Evolutionary conservation across 2,329 filamentous ascomycete genomes (phyloP).

Genomic region (Conoideocrella luteorostrata): DNA sequence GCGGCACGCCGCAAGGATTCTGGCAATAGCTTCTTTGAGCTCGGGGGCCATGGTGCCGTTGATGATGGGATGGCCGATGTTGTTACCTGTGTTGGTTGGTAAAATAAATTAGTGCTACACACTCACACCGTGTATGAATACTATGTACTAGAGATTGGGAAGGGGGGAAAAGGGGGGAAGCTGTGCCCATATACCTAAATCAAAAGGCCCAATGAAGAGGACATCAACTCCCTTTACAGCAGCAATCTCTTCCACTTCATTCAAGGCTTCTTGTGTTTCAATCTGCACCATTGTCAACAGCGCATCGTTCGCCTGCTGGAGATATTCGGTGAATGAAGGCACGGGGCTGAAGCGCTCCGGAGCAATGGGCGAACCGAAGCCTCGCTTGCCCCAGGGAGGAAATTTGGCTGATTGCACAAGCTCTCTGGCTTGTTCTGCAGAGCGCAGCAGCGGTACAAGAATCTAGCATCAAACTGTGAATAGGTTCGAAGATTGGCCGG

Average conservation of each 20-base stretch:
- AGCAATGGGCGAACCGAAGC: constrained; percentile 44
- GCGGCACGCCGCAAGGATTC: constrained; percentile 49
- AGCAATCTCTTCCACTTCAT: constrained; percentile 55
- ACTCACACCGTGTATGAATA: too few relatives aligned
- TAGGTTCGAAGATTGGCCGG: too few relatives aligned
- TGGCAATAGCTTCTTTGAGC: constrained; percentile 52
- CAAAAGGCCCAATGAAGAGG: constrained; percentile 60
- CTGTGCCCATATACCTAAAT: constrained; percentile 51
- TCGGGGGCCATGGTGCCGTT: constrained; percentile 52
- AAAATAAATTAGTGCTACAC: background rate
- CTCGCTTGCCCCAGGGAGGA: constrained; percentile 41
- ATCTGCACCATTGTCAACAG: constrained; percentile 63
- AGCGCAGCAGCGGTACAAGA: constrained; percentile 39
- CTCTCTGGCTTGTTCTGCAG: constrained; percentile 36
- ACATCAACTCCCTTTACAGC: constrained; percentile 54
- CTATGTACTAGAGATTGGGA: too few relatives aligned
- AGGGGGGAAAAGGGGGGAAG: too few relatives aligned
- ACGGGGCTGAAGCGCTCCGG: constrained; percentile 35
- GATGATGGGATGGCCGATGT: constrained; percentile 55
- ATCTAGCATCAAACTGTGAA: constrained; percentile 24
- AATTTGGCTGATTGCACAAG: constrained; percentile 45
- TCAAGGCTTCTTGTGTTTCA: constrained; percentile 57
- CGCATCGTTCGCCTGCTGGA: constrained; percentile 41
- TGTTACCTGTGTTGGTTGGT: constrained; percentile 38
- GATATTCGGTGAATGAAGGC: constrained; percentile 40